phyloP scores from a whole-genome alignment of 73 alveolate genomes.

The Tetrahymena malaccensis region DNA sequence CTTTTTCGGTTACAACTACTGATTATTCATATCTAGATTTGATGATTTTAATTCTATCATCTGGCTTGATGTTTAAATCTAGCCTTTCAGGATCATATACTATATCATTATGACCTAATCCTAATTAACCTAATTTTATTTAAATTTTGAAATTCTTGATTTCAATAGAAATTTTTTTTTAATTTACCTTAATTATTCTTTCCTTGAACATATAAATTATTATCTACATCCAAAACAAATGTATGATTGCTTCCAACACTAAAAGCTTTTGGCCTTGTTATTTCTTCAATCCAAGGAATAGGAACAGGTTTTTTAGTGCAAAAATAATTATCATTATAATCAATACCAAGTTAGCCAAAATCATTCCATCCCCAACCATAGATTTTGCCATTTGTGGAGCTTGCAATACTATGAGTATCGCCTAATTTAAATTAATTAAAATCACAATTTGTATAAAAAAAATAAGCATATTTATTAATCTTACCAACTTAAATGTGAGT shows the following conservation, averaged over 20 bases:
- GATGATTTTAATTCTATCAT: not conserved
- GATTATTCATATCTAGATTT: not conserved
- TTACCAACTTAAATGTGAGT: not conserved
- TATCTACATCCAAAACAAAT: not conserved
- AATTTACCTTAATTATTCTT: not conserved
- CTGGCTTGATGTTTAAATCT: not conserved
- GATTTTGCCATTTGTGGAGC: conserved; percentile 54
- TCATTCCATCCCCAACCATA: conserved; percentile 86
- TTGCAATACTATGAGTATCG: conserved; percentile 62
- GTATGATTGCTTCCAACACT: not conserved
- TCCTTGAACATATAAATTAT: not conserved
- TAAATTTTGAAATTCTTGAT: not conserved
- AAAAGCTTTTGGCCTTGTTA: not conserved
- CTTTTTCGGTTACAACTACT: not conserved
- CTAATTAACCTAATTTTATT: not conserved
- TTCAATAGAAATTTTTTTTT: no score
- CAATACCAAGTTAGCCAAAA: conserved; percentile 56
- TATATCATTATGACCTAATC: not conserved
- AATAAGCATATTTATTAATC: no score
- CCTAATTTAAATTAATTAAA: no score
- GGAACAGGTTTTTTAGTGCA: not conserved
- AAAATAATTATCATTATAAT: not conserved
- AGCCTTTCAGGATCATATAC: not conserved
- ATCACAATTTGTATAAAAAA: no score
- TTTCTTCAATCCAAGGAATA: not conserved